Evolutionary conservation across 495 filamentous ascomycete genomes (phyloP), one percentile per base, ranked within the genome.

Genomic region (Trichoderma gamsii): DNA sequence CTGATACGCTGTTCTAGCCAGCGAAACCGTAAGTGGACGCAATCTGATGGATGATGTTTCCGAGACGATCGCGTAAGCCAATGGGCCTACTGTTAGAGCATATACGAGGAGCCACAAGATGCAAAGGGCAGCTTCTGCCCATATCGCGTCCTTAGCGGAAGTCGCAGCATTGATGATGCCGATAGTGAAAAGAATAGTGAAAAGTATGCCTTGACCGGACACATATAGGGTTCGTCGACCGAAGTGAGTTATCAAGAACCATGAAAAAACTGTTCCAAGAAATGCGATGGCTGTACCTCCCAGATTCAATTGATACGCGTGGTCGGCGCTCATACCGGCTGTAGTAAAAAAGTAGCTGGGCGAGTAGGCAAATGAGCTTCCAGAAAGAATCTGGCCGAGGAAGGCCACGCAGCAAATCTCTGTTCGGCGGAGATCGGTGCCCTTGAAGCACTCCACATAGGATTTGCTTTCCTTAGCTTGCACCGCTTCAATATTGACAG

Each of bases 261-360:
- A 68, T 15, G 59, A 64, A 16, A 68, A 43, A 1, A 80, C 46
- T 0, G 82, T 83, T 13, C 81, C 82, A 1, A 82, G 69, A 41
- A 83, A 78, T 16, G 76, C 82, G 3, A 86, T 69, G 0, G 71
- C 82, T 25, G 77, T 78, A 23, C 71, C 70, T 2, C 71, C 73
- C 0, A 70, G 64, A 51, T 68, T 71, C 0, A 80, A 64, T 61
- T 75, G 70, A 74, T 88, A 91, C 1, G 88, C 79, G 35, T 81
- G 76, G 21, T 74, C 73, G n/a, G 74, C 65, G 56, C 69, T 71
- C 18, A 90, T 78, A 2, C 89, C 89, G 8, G 88, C 89, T 69
- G 86, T 83, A 63, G 85, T 76, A 71, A 88, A 81, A 77, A 90
- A 91, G 73, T 89, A 88, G 18, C 86, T 89, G 21, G 85, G 85